phyloP scores from a whole-genome alignment of 495 filamentous ascomycete genomes.

The Penicillium maclennaniae region DNA sequence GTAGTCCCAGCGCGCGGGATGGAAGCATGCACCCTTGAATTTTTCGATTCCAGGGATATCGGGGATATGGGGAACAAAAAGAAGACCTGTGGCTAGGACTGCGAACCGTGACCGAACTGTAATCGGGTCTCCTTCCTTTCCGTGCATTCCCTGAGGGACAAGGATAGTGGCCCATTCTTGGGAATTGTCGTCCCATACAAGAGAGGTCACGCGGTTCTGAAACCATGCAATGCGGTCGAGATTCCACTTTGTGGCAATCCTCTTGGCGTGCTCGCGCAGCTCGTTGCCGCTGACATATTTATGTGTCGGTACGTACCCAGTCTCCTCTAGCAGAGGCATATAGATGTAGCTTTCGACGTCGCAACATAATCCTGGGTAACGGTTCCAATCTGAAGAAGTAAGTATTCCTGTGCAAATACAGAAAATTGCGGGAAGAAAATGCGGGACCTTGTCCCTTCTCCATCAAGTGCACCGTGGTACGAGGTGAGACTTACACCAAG shows the following conservation, averaged over 20 bases:
- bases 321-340: constrained; percentile 59
- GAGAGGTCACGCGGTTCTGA: constrained; percentile 1
- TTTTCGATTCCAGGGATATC: constrained; percentile 14
- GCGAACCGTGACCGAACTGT: constrained; percentile 15
- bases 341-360: constrained; percentile 33
- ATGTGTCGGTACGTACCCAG: constrained; percentile 49
- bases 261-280: constrained; percentile 21
- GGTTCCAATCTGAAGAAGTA: too few species aligned
- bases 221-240: constrained; percentile 48
- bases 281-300: constrained; percentile 25
- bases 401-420: too few species aligned
- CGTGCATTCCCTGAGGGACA: background rate
- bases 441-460: too few species aligned
- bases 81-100: constrained; percentile 13
- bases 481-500: too few species aligned
- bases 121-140: background rate
- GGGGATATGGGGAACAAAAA: constrained; percentile 26
- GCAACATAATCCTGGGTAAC: constrained; percentile 34
- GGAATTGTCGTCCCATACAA: constrained; percentile 9
- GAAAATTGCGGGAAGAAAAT: too few species aligned
- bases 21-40: constrained; percentile 31
- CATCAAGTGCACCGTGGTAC: too few species aligned
- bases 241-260: constrained; percentile 33
- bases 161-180: background rate
- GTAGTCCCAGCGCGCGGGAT: constrained; percentile 44